Percentiles rank a stretch among this genome's conserved stretches.
These are phyloP conservation scores for Coemansia sp. DNA, from an alignment of 192 early-diverging fungal species.

Conservation along the genomic window DNA sequence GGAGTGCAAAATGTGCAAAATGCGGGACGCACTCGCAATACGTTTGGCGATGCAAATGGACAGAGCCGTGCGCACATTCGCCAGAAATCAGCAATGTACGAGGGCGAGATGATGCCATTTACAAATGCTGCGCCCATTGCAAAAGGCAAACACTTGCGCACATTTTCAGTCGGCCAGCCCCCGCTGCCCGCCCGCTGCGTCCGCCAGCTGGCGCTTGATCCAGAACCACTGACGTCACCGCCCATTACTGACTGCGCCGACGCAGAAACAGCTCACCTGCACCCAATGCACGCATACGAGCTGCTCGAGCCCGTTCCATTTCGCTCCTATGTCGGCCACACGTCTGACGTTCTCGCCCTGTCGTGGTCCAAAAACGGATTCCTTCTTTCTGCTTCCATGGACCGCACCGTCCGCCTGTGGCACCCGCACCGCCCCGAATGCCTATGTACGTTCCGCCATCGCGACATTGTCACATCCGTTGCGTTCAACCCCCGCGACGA, in stretches of 20 bases:
- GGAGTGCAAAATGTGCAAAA: no score
- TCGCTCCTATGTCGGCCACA: slow-evolving; percentile 74
- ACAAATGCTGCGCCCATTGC: slow-evolving; percentile 45
- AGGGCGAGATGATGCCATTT: slow-evolving; percentile 20
- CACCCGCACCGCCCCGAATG: slow-evolving; percentile 71
- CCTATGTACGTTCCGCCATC: slow-evolving; percentile 76
- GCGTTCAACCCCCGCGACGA: slow-evolving; percentile 84
- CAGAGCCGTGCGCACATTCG: slow-evolving; percentile 8
- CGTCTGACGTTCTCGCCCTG: slow-evolving; percentile 66
- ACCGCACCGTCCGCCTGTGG: slow-evolving; percentile 84
- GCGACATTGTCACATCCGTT: slow-evolving; percentile 75
- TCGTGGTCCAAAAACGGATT: slow-evolving; percentile 79
- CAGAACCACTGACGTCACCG: neutral
- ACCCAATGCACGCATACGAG: slow-evolving; percentile 54
- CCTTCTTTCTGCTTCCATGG: slow-evolving; percentile 76
- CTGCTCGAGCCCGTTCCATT: slow-evolving; percentile 67
- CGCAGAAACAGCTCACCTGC: slow-evolving; percentile 10
- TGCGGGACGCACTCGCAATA: no score
- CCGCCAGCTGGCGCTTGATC: neutral
- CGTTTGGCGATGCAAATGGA: no score
- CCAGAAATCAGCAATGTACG: slow-evolving; percentile 9
- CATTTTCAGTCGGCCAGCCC: slow-evolving; percentile 26
- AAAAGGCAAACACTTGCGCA: slow-evolving; percentile 27
- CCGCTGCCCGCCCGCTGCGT: neutral
- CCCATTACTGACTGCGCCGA: neutral